These are phyloP conservation scores for Phyllosticta citribraziliensis DNA, from an alignment of 2,329 filamentous ascomycete species.

Conservation along the genomic window DNA sequence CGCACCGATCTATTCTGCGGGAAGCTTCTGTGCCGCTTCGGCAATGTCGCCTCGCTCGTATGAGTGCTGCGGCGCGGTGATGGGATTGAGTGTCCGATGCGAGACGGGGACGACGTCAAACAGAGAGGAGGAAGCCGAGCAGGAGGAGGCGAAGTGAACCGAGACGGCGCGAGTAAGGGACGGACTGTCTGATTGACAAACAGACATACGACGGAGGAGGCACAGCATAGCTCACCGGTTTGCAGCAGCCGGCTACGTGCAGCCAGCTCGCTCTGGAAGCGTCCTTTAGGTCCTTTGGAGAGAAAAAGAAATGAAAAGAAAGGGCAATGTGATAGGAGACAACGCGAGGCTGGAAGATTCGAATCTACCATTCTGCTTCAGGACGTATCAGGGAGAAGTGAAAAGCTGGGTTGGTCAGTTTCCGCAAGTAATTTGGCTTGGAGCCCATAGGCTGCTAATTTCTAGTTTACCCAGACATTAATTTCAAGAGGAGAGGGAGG, in stretches of 20 bases:
- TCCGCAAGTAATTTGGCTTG: too few species aligned
- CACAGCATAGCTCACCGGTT: neutral
- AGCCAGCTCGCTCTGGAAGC: neutral
- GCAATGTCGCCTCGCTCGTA: too few species aligned
- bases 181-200: neutral
- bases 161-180: neutral
- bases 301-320: neutral
- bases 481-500: too few species aligned
- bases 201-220: neutral
- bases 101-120: neutral
- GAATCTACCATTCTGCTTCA: neutral
- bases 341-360: neutral
- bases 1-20: too few species aligned
- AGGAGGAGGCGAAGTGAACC: neutral
- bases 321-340: neutral
- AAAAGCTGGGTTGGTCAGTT: too few species aligned
- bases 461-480: too few species aligned
- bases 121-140: neutral
- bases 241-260: too few species aligned
- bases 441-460: too few species aligned
- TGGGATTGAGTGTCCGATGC: neutral
- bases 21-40: too few species aligned
- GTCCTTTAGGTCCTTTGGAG: too few species aligned
- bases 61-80: too few species aligned
- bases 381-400: neutral